phyloP scores from a whole-genome alignment of 1,139 yeast genomes.

The Debaryomyces robertsiae region DNA sequence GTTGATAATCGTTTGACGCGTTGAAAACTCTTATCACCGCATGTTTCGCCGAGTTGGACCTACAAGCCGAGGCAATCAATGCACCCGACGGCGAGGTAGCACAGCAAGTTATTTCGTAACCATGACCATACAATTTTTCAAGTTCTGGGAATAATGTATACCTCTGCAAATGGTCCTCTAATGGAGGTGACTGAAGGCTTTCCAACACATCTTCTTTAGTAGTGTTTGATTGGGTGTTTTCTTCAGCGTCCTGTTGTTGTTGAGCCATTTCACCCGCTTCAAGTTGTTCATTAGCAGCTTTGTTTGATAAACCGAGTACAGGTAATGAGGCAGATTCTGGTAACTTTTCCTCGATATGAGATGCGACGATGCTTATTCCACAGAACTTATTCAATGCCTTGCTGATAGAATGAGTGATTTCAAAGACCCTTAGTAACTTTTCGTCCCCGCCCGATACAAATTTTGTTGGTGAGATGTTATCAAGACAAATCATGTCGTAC shows the following conservation, averaged over 20 bases:
- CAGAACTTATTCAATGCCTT: conserved; percentile 58
- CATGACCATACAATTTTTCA: conserved; percentile 95
- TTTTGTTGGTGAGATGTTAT: conserved; percentile 57
- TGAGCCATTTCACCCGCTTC: conserved; percentile 44
- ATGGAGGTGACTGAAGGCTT: conserved; percentile 61
- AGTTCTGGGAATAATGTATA: conserved; percentile 93
- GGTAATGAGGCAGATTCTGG: conserved; percentile 91
- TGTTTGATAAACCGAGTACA: conserved; percentile 90
- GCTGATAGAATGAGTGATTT: conserved; percentile 82
- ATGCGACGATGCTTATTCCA: conserved; percentile 36
- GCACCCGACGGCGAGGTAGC: conserved; percentile 69
- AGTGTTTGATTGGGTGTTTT: conserved; percentile 40
- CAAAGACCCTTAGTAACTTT: conserved; percentile 85
- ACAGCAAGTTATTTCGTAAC: conserved; percentile 85
- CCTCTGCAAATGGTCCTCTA: conserved; percentile 88
- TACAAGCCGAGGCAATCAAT: conserved; percentile 86
- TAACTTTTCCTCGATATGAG: conserved; percentile 29
- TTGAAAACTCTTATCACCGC: conserved; percentile 83
- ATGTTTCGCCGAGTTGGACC: conserved; percentile 80
- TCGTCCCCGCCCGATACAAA: conserved; percentile 97
- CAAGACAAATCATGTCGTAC: conserved; percentile 90
- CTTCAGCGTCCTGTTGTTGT: conserved; percentile 39
- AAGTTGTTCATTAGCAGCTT: conserved; percentile 62
- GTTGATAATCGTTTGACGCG: conserved; percentile 48
- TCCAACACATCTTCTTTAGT: conserved; percentile 47